Percentiles rank a stretch among this genome's conserved stretches.
These are phyloP conservation scores for Talaromyces piceae DNA, from an alignment of 2,329 filamentous ascomycete species.

Conservation along the genomic window DNA sequence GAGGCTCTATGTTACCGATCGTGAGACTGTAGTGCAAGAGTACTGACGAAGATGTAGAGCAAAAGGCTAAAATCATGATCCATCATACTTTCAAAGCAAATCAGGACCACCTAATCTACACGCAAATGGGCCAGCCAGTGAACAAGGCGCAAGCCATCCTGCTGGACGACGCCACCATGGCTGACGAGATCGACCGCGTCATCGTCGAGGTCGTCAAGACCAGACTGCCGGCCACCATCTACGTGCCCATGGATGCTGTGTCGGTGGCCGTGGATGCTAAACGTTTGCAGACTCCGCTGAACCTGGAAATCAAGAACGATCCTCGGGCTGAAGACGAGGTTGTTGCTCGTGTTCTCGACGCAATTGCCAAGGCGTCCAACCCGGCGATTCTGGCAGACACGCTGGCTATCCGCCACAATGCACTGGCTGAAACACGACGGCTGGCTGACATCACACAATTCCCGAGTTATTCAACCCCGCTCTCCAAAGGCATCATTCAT, in stretches of 20 bases:
- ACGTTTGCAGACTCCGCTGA: slow-evolving; percentile 58
- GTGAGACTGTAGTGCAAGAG: no score
- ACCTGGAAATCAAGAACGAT: slow-evolving; percentile 59
- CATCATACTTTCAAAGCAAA: background rate
- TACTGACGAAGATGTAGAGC: slow-evolving; percentile 44
- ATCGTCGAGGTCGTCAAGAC: slow-evolving; percentile 16
- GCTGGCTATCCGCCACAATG: slow-evolving; percentile 67
- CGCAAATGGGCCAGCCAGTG: background rate
- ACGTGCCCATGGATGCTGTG: slow-evolving; percentile 4
- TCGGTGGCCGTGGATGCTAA: slow-evolving; percentile 22
- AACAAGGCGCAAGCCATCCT: slow-evolving; percentile 14
- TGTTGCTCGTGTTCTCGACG: slow-evolving; percentile 64
- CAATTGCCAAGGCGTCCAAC: slow-evolving; percentile 61
- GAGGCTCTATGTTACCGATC: no score
- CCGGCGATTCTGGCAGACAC: slow-evolving; percentile 74
- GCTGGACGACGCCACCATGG: slow-evolving; percentile 11
- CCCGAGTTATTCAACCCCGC: slow-evolving; percentile 73
- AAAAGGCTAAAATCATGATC: slow-evolving; percentile 42
- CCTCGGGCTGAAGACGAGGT: slow-evolving; percentile 65
- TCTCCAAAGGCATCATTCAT: slow-evolving; percentile 75
- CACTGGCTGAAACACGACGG: slow-evolving; percentile 61
- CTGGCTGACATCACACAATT: slow-evolving; percentile 64
- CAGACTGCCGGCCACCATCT: slow-evolving; percentile 8
- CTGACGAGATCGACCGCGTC: slow-evolving; percentile 20
- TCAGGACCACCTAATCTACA: background rate